A percentile compares a stretch with the other conserved stretches of the same genome.
phyloP scores from a whole-genome alignment of 2,329 filamentous ascomycete genomes.

The Fusarium sp. region DNA sequence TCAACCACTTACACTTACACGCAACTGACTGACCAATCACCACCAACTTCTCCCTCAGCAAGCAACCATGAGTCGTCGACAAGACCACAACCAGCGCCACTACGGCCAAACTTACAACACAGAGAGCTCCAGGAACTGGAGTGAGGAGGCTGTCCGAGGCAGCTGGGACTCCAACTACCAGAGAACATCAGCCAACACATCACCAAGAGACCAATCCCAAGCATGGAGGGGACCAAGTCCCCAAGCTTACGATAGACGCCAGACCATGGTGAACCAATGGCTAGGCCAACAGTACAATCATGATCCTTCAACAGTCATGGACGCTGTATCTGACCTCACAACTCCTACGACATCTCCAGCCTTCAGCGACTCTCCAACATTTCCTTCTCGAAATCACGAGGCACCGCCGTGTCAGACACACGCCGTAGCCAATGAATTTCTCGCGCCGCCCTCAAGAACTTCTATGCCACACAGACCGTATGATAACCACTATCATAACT shows the following conservation, averaged over 20 bases:
- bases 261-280: constrained; percentile 47
- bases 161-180: constrained; percentile 47
- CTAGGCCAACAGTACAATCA: constrained; percentile 43
- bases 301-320: constrained; percentile 32
- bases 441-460: constrained; percentile 34
- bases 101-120: constrained; percentile 27
- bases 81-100: constrained; percentile 26
- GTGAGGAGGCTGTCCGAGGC: constrained; percentile 47
- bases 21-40: constrained; percentile 21
- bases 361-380: constrained; percentile 48
- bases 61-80: constrained; percentile 43
- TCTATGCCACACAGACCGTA: constrained; percentile 13
- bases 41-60: constrained; percentile 4
- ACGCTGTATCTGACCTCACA: constrained; percentile 43
- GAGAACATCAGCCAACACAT: constrained; percentile 34
- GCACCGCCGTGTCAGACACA: constrained; percentile 28
- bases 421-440: constrained; percentile 23
- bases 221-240: constrained; percentile 33
- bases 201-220: constrained; percentile 39
- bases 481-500: not conserved
- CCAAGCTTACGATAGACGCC: constrained; percentile 34
- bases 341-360: constrained; percentile 46
- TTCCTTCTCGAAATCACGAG: constrained; percentile 32
- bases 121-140: constrained; percentile 49
- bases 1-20: constrained; percentile 36